These are phyloP conservation scores for Penicillium sp. DNA, from an alignment of 2,329 filamentous ascomycete species.

Conservation along the genomic window DNA sequence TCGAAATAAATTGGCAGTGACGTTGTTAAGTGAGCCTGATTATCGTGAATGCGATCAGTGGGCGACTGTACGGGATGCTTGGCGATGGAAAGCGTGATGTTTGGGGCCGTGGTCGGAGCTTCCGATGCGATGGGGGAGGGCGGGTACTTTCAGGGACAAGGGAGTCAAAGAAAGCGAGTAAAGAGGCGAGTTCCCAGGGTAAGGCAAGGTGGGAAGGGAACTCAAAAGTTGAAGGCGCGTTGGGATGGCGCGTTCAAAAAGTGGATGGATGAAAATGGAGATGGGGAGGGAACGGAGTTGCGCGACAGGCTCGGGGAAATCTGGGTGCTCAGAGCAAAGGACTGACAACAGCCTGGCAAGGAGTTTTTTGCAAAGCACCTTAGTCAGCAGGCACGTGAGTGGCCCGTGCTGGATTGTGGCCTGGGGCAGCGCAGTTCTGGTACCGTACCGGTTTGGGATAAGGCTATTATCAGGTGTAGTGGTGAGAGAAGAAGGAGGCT, in stretches of 20 bases:
- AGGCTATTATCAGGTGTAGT: background rate
- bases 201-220: conserved; percentile 22
- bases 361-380: conserved; percentile 31
- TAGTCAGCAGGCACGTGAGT: conserved; percentile 32
- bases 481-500: background rate
- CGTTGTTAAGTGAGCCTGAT: conserved; percentile 20
- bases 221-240: conserved; percentile 27
- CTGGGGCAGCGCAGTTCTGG: conserved; percentile 6
- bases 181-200: conserved; percentile 20
- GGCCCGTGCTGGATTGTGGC: conserved; percentile 9
- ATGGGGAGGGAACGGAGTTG: conserved; percentile 39
- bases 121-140: conserved; percentile 25
- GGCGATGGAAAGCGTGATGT: conserved; percentile 35
- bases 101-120: conserved; percentile 29
- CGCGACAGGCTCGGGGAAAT: conserved; percentile 40
- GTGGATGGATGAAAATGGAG: conserved; percentile 38
- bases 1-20: conserved; percentile 13
- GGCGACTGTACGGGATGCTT: conserved; percentile 30
- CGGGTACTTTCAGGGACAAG: conserved; percentile 21
- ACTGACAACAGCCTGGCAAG: conserved; percentile 33
- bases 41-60: conserved; percentile 29
- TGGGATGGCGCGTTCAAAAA: conserved; percentile 33
- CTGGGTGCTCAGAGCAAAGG: conserved; percentile 35
- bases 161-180: conserved; percentile 21
- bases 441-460: conserved; percentile 7